A percentile compares a stretch with the other conserved stretches of the same genome.
Conservation (phyloP, 495 filamentous ascomycete genomes). For the Hyphodiscus hymeniophilus region DNA sequence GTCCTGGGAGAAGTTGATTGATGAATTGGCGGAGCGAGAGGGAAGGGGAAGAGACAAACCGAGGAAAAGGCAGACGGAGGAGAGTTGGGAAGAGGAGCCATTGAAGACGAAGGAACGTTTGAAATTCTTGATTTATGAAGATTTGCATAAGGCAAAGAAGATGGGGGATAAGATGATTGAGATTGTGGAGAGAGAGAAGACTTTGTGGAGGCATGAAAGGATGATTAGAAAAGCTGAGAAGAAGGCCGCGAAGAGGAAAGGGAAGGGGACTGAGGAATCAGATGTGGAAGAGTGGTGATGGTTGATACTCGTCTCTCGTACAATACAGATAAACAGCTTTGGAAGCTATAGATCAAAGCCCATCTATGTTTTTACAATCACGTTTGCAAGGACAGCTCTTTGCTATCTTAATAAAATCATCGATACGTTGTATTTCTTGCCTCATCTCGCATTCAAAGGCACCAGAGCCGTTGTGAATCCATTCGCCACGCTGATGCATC, state of each 20-base stretch:
- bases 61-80: not conserved
- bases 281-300: not conserved
- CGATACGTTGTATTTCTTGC: not conserved
- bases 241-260: not conserved
- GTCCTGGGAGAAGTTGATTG: not conserved
- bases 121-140: not conserved
- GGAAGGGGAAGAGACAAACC: not conserved
- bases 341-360: not conserved
- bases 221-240: constrained; percentile 12
- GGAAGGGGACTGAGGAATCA: not conserved
- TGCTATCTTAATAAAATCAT: constrained; percentile 9
- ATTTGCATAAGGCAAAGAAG: constrained; percentile 2
- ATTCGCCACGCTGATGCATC: constrained; percentile 24
- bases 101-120: not conserved
- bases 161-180: constrained; percentile 10
- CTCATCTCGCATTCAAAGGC: constrained; percentile 9
- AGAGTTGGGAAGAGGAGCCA: not conserved
- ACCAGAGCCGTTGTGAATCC: constrained; percentile 13
- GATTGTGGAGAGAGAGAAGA: constrained; percentile 13
- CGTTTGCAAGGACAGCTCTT: no score
- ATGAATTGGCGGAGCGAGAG: not conserved
- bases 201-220: constrained; percentile 13
- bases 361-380: not conserved
- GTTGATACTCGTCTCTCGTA: not conserved
- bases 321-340: not conserved